phyloP scores from a whole-genome alignment of 495 filamentous ascomycete species.

The Corynascus novoguineensis region DNA sequence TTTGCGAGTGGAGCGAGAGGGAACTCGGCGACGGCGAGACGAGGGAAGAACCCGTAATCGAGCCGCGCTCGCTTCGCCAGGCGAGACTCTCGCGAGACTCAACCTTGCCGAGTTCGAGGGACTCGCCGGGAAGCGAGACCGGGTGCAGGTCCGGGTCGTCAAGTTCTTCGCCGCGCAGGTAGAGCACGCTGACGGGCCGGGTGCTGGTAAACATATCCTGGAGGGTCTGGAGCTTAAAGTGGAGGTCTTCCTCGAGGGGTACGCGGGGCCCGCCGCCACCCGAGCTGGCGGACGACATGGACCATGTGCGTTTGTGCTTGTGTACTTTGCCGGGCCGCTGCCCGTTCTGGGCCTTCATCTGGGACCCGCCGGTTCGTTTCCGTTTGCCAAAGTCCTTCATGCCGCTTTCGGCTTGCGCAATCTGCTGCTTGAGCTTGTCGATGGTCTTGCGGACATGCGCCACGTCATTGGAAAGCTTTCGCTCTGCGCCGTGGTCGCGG shows the following conservation, averaged over 20 bases:
- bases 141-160: constrained; percentile 90
- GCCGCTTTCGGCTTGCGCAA: constrained; percentile 79
- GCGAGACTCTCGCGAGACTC: constrained; percentile 50
- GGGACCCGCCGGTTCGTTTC: constrained; percentile 61
- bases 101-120: constrained; percentile 52
- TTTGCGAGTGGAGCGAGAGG: constrained; percentile 52
- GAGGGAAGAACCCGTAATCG: constrained; percentile 51
- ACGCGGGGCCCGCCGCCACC: constrained; percentile 51
- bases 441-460: constrained; percentile 90
- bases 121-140: constrained; percentile 66
- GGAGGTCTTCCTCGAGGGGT: constrained; percentile 80
- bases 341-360: constrained; percentile 45
- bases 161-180: constrained; percentile 71
- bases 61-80: constrained; percentile 55
- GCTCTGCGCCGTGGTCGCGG: constrained; percentile 91
- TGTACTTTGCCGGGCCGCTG: constrained; percentile 66
- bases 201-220: constrained; percentile 97
- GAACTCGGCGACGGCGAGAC: constrained; percentile 70
- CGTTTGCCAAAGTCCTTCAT: constrained; percentile 84
- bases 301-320: constrained; percentile 94
- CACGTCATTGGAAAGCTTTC: constrained; percentile 92
- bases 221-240: constrained; percentile 72
- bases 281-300: constrained; percentile 82
- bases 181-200: constrained; percentile 74
- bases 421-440: constrained; percentile 89